Conservation (phyloP, 257 asterid genomes). For the Gentiana straminea region DNA sequence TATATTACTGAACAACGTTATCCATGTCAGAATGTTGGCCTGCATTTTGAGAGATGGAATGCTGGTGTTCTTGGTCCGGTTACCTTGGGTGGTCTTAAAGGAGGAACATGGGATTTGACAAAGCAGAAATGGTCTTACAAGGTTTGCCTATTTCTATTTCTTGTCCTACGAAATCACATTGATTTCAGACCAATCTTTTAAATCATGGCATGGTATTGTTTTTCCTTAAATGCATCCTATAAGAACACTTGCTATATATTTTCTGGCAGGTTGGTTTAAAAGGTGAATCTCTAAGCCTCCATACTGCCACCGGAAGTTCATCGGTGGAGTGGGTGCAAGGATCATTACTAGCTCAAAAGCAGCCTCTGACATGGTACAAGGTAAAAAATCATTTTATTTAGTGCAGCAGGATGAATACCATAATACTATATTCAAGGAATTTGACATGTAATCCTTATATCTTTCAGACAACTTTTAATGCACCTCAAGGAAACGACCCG, state of each 20-base stretch:
- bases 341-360: constrained; percentile 50
- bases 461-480: constrained; percentile 51
- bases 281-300: constrained; percentile 59
- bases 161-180: no score
- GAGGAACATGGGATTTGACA: constrained; percentile 70
- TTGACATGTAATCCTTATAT: not conserved
- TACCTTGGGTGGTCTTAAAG: constrained; percentile 58
- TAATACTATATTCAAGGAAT: not conserved
- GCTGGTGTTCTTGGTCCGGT: constrained; percentile 87
- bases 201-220: no score
- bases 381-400: constrained; percentile 18
- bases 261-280: constrained; percentile 54
- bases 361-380: constrained; percentile 97
- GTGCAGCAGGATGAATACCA: no score
- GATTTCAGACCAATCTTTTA: no score
- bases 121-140: constrained; percentile 77
- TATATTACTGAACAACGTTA: not conserved
- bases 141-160: constrained; percentile 24
- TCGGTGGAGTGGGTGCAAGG: constrained; percentile 66
- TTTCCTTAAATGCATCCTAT: no score
- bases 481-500: constrained; percentile 76
- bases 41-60: constrained; percentile 75
- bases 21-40: constrained; percentile 58
- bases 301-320: constrained; percentile 52
- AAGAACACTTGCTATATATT: not conserved